Conservation (phyloP, 208 protist species). For the Trypanosoma rangeli region DNA sequence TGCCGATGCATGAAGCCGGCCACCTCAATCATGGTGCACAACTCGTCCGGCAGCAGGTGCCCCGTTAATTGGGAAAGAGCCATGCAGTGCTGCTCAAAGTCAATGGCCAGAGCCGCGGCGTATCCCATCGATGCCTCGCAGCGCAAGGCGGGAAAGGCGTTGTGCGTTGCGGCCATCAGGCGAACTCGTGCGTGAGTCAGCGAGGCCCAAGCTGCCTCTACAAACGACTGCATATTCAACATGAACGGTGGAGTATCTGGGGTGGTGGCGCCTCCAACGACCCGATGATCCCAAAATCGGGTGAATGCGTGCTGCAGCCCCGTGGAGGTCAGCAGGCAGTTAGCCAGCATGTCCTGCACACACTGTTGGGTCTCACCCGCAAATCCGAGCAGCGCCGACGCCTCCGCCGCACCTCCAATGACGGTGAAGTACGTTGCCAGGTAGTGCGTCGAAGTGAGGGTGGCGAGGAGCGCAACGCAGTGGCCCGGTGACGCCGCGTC, state of each 20-base stretch:
- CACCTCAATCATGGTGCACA: slow-evolving; percentile 53
- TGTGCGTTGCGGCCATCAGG: slow-evolving; percentile 25
- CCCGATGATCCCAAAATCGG: slow-evolving; percentile 13
- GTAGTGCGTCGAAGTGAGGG: slow-evolving; percentile 38
- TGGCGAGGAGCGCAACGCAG: slow-evolving; percentile 4
- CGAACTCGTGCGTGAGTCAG: slow-evolving; percentile 47
- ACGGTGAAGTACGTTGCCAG: slow-evolving; percentile 45
- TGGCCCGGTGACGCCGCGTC: slow-evolving; percentile 1
- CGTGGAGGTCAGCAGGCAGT: slow-evolving; percentile 25
- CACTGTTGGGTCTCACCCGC: slow-evolving; percentile 32
- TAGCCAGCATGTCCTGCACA: slow-evolving; percentile 31
- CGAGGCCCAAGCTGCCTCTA: slow-evolving; percentile 29
- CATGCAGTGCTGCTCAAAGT: slow-evolving; percentile 43
- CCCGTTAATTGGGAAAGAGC: slow-evolving; percentile 20
- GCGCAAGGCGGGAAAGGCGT: slow-evolving; percentile 16
- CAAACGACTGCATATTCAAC: slow-evolving; percentile 1
- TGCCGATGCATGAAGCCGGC: slow-evolving; percentile 35
- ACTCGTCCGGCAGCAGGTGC: slow-evolving; percentile 45
- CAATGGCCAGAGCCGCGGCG: slow-evolving; percentile 26
- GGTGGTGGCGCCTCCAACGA: background rate
- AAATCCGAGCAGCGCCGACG: slow-evolving; percentile 29
- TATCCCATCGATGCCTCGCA: slow-evolving; percentile 29
- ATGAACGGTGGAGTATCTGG: background rate
- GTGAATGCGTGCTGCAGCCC: slow-evolving; percentile 32
- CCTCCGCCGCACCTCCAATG: slow-evolving; percentile 4